Evolutionary conservation across 257 asterid species (phyloP).

Genomic region (Forsythia suspensa): DNA sequence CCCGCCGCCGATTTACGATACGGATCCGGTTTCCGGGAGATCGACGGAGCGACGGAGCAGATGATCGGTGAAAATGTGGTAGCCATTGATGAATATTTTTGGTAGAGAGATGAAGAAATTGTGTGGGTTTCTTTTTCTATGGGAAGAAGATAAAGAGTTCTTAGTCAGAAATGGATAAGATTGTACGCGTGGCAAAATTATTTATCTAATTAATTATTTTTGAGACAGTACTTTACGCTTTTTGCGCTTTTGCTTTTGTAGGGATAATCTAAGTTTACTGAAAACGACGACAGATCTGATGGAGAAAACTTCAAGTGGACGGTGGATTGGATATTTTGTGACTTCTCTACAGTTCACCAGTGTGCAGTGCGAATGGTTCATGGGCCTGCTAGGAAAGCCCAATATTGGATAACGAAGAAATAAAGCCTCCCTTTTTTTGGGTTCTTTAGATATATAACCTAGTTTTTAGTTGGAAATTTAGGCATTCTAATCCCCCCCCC

Average conservation of each 20-base stretch:
- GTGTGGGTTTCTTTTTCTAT: background rate
- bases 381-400: background rate
- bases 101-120: slow-evolving; percentile 11
- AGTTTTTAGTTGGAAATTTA: too few relatives aligned
- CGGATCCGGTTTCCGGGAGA: slow-evolving; percentile 25
- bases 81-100: slow-evolving; percentile 30
- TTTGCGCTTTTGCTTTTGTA: background rate
- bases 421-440: too few relatives aligned
- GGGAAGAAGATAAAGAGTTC: background rate
- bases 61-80: slow-evolving; percentile 33
- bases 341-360: background rate
- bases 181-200: slow-evolving; percentile 19
- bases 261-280: background rate
- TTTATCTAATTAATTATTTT: background rate
- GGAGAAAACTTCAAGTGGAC: background rate
- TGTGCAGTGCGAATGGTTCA: background rate
- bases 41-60: slow-evolving; percentile 34
- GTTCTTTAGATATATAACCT: too few relatives aligned
- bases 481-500: too few relatives aligned
- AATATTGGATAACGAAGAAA: background rate
- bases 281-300: background rate
- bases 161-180: slow-evolving; percentile 31
- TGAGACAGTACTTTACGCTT: background rate
- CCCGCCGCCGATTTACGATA: slow-evolving; percentile 14
- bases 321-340: background rate